Percentiles rank a stretch among this genome's conserved stretches.
phyloP scores from a whole-genome alignment of 139 green algal genomes.

The Tetratostichococcus sp. region DNA sequence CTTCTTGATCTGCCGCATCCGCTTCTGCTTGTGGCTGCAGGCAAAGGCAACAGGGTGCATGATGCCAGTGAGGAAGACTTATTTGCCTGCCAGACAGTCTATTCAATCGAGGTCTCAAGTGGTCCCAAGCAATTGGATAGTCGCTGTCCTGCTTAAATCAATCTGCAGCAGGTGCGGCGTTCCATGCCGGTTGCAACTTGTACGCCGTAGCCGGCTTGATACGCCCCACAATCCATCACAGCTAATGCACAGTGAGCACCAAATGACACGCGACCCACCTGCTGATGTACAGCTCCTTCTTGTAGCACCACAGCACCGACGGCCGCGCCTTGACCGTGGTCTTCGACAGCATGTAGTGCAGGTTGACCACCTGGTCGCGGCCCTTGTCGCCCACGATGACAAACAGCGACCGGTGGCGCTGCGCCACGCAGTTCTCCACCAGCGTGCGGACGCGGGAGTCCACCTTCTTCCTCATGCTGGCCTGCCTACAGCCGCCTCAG shows the following conservation, averaged over 20 bases:
- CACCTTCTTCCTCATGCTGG: conserved; percentile 99
- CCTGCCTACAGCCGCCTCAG: too few relatives aligned
- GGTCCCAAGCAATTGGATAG: too few relatives aligned
- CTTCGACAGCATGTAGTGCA: conserved; percentile 98
- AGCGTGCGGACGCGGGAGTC: conserved; percentile 92
- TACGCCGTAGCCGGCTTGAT: too few relatives aligned
- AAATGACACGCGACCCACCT: conserved; percentile 38
- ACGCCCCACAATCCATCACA: too few relatives aligned
- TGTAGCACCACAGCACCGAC: conserved; percentile 99
- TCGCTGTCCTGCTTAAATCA: too few relatives aligned
- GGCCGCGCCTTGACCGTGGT: conserved; percentile 89
- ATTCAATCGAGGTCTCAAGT: too few relatives aligned
- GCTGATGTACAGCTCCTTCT: conserved; percentile 95
- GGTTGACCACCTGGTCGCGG: conserved; percentile 93
- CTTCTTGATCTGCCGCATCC: conserved; percentile 95
- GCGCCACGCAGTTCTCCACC: conserved; percentile 95
- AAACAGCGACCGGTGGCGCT: conserved; percentile 82
- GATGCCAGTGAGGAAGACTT: too few relatives aligned
- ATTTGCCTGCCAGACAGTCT: too few relatives aligned
- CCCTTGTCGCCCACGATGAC: conserved; percentile 97
- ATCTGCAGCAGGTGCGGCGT: too few relatives aligned
- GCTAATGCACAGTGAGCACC: too few relatives aligned
- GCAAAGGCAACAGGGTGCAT: not conserved
- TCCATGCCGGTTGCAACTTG: too few relatives aligned
- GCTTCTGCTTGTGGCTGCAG: conserved; percentile 88